These are phyloP conservation scores for Saccharomycopsis selenospora DNA, from an alignment of 805 yeast species.

Conservation along the genomic window DNA sequence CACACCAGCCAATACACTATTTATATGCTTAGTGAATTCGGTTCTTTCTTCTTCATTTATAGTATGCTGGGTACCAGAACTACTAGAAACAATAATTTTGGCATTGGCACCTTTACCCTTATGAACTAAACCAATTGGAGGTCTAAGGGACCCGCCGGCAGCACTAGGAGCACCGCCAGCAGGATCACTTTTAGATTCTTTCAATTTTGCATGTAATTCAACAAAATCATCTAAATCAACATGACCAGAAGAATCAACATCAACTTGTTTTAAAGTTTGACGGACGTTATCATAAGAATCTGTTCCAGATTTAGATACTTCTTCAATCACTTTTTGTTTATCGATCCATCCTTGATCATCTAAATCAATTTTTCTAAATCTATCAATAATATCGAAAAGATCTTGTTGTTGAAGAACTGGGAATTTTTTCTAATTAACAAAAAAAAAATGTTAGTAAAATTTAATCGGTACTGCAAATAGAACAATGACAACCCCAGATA, in stretches of 20 bases:
- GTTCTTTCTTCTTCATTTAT: conserved; percentile 95
- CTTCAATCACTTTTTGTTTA: conserved; percentile 81
- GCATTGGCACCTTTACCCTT: conserved; percentile 55
- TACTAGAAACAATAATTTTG: conserved; percentile 68
- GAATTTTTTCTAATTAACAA: conserved; percentile 54
- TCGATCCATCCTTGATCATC: conserved; percentile 95
- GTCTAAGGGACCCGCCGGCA: conserved; percentile 22
- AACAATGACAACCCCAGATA: not conserved
- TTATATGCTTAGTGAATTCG: conserved; percentile 94
- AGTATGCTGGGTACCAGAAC: conserved; percentile 92
- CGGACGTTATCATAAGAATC: conserved; percentile 89
- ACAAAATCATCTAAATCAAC: conserved; percentile 96
- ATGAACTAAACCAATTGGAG: conserved; percentile 36
- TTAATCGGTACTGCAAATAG: not conserved
- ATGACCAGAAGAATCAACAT: conserved; percentile 94
- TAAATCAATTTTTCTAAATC: conserved; percentile 75
- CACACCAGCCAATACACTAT: conserved; percentile 86
- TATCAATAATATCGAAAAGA: conserved; percentile 75
- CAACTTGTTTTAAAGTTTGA: conserved; percentile 83
- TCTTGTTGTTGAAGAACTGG: conserved; percentile 85
- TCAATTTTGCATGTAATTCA: conserved; percentile 71
- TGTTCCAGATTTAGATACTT: conserved; percentile 69
- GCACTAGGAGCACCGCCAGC: conserved; percentile 23
- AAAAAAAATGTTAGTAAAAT: conserved; percentile 1
- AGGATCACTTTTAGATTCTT: conserved; percentile 36